Evolutionary conservation across 768 basidiomycete genomes (phyloP).

Genomic region (Lactarius hatsudake): DNA sequence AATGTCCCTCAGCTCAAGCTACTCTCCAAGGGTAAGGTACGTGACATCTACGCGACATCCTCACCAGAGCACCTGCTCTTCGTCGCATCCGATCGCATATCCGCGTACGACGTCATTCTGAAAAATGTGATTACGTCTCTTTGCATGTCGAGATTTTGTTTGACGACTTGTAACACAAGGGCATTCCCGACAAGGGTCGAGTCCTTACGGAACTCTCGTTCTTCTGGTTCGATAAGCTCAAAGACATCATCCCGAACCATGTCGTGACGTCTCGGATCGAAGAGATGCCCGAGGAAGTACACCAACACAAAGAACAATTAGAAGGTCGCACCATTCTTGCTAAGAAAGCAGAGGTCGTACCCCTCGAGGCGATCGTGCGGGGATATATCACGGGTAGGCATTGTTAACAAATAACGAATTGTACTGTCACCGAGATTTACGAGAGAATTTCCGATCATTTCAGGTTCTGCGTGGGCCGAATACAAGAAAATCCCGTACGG

Average conservation of each 20-base stretch:
- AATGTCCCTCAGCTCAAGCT: conserved; percentile 62
- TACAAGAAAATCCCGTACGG: conserved; percentile 84
- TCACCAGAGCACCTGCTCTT: conserved; percentile 77
- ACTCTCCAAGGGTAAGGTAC: conserved; percentile 89
- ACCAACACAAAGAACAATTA: conserved; percentile 70
- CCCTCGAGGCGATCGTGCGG: conserved; percentile 92
- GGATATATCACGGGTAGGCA: conserved; percentile 90
- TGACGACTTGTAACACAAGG: conserved; percentile 47
- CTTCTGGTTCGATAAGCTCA: conserved; percentile 92
- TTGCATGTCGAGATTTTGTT: background rate
- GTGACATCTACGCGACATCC: conserved; percentile 85
- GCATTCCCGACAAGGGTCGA: conserved; percentile 91
- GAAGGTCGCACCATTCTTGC: conserved; percentile 91
- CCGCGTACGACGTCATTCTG: conserved; percentile 94
- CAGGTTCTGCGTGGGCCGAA: conserved; percentile 95
- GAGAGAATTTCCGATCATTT: background rate
- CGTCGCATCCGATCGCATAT: conserved; percentile 93
- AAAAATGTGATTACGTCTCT: conserved; percentile 60
- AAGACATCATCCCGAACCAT: conserved; percentile 82
- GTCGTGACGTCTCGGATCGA: conserved; percentile 74
- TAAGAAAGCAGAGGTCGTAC: conserved; percentile 80
- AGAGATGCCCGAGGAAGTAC: conserved; percentile 80
- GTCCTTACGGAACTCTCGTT: conserved; percentile 86
- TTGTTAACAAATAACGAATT: background rate
- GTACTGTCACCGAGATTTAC: background rate